These are phyloP conservation scores for Brasenia schreberi DNA, from an alignment of 164 flowering plant species.

Conservation along the genomic window DNA sequence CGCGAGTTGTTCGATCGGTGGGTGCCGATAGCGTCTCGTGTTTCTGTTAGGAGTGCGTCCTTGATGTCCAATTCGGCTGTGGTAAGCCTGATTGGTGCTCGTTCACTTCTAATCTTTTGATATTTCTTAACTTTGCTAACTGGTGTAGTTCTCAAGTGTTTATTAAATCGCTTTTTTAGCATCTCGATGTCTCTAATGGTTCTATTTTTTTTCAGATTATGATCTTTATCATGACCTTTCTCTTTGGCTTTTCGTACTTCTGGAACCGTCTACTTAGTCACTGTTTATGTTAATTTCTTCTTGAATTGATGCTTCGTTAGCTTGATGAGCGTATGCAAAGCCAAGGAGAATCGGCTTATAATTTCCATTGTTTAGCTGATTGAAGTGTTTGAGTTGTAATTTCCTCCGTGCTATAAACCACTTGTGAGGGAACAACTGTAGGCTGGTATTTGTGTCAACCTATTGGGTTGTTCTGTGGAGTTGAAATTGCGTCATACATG, in stretches of 20 bases:
- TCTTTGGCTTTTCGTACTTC: background rate
- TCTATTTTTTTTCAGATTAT: background rate
- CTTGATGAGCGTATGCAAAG: too few species aligned
- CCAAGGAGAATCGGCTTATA: too few species aligned
- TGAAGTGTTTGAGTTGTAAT: too few species aligned
- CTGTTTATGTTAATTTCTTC: too few species aligned
- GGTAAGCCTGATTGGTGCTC: background rate
- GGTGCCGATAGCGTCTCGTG: background rate
- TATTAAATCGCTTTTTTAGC: background rate
- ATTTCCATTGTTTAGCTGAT: too few species aligned
- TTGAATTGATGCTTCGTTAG: too few species aligned
- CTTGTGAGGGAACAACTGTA: too few species aligned
- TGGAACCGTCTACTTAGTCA: background rate
- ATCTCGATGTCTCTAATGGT: background rate
- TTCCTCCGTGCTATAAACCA: too few species aligned
- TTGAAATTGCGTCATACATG: too few species aligned
- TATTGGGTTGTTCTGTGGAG: too few species aligned
- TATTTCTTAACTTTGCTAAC: background rate
- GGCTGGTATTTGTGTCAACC: too few species aligned
- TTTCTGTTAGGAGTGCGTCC: background rate
- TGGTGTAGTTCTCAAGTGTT: background rate
- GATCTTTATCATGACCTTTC: background rate
- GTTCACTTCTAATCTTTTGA: background rate
- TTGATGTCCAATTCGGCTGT: background rate
- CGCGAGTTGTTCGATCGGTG: background rate